Evolutionary conservation across 495 filamentous ascomycete species (phyloP), one percentile per base, ranked within the genome.

Genomic region (Hypoxylon intermedium): DNA sequence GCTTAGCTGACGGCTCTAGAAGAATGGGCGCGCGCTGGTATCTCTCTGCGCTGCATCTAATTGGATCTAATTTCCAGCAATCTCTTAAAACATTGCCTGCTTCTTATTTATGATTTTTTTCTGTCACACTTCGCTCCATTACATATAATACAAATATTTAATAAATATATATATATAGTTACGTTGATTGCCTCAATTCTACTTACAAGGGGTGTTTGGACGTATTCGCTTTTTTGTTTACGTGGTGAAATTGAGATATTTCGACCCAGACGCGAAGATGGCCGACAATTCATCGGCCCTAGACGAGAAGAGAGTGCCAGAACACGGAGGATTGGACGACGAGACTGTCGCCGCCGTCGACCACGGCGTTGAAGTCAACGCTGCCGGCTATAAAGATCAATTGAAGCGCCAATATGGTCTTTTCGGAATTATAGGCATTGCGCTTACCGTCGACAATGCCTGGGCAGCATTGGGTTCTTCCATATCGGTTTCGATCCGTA

Each of bases 391-490:
- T 58, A 71, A 63, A 44, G 81, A 85, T 64, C 79, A 85, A 52
- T 65, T 85, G 18, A 75, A 81, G 45, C 75, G 83, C 11, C 82
- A 85, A 54, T 85, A 83, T 63, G 70, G 76, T n/a, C 68, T 86
- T 21, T 30, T 82, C 19, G 77, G 74, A 33, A 73, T 85, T 5
- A 77, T 78, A 40, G 80, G 78, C 12, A 72, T 83, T 28, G 83
- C 78, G 0, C 60, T 86, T 15, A 82, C 78, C 4, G 75, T 79
- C 38, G 82, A 82, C 52, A 83, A 83, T 57, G 79, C 82, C 11
- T 86, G 82, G 82, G 73, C 79, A 11, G 82, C 81, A 1, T 52
- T 85, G 15, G 83, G 83, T 9, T 79, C 79, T 2, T 78, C 78
- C 3, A 77, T 86, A 31, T 76, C 75, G 6, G 74, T 82, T 31